A percentile compares a stretch with the other conserved stretches of the same genome.
These are phyloP conservation scores for Saturnispora zaruensis DNA, from an alignment of 805 yeast species.

Conservation along the genomic window DNA sequence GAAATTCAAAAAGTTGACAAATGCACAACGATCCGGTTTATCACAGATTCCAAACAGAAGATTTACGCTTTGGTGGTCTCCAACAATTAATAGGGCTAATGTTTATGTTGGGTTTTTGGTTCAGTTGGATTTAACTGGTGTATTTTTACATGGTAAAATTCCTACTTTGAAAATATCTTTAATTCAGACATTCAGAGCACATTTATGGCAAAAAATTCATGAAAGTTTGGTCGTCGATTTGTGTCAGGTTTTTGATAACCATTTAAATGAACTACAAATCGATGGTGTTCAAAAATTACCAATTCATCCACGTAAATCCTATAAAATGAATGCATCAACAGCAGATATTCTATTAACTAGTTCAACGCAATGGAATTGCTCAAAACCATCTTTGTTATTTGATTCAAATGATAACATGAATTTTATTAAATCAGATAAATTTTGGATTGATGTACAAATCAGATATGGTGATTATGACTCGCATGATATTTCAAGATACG, in stretches of 20 bases:
- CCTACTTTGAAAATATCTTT: slow-evolving; percentile 94
- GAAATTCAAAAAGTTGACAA: slow-evolving; percentile 89
- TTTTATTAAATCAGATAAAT: slow-evolving; percentile 53
- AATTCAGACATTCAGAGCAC: slow-evolving; percentile 95
- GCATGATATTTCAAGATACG: slow-evolving; percentile 90
- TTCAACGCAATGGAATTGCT: slow-evolving; percentile 72
- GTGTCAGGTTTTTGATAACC: slow-evolving; percentile 85
- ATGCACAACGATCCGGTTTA: slow-evolving; percentile 95
- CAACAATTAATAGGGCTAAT: slow-evolving; percentile 95
- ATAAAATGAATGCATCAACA: slow-evolving; percentile 91
- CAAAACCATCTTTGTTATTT: slow-evolving; percentile 70
- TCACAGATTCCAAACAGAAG: slow-evolving; percentile 97
- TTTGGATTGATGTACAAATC: slow-evolving; percentile 92
- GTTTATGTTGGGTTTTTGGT: slow-evolving; percentile 97
- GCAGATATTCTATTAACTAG: slow-evolving; percentile 82
- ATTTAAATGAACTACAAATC: slow-evolving; percentile 72
- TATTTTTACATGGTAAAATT: slow-evolving; percentile 93
- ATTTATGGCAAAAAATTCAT: slow-evolving; percentile 97
- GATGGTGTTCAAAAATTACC: slow-evolving; percentile 84
- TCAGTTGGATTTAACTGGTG: slow-evolving; percentile 93
- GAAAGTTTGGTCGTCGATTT: slow-evolving; percentile 90
- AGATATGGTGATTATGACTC: slow-evolving; percentile 97
- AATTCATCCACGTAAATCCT: slow-evolving; percentile 94
- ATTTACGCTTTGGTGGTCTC: slow-evolving; percentile 99
- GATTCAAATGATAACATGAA: slow-evolving; percentile 60